Percentiles rank a stretch among this genome's conserved stretches.
Conservation (phyloP, 805 yeast species). For the Wickerhamiella vanderwaltii region DNA sequence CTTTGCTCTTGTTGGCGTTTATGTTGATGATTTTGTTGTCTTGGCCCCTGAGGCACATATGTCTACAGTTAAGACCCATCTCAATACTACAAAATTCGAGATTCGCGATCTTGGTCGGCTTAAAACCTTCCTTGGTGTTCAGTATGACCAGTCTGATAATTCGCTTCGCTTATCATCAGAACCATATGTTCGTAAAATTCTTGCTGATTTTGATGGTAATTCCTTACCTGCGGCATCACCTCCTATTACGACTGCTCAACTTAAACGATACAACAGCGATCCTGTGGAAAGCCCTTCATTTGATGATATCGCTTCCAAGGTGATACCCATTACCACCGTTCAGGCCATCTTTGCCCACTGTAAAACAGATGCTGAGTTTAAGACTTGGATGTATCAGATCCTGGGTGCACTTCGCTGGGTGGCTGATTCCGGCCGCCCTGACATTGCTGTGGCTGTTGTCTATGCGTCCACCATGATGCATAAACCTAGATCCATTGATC, state of each 20-base stretch:
- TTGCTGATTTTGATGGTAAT: neutral
- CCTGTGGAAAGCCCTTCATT: neutral
- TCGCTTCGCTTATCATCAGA: neutral
- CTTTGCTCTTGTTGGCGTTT: neutral
- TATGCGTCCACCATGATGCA: neutral
- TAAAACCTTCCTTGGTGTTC: neutral
- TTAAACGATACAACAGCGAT: neutral
- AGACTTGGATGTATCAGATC: neutral
- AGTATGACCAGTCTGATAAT: neutral
- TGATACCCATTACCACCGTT: neutral
- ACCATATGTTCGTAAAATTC: neutral
- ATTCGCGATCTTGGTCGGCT: neutral
- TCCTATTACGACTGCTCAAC: neutral
- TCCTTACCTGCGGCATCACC: neutral
- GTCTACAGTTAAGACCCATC: neutral
- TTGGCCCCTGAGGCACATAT: neutral
- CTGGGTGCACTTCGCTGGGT: neutral
- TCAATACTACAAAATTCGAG: neutral
- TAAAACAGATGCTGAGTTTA: neutral
- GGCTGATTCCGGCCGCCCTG: neutral
- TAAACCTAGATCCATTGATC: neutral
- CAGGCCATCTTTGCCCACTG: neutral
- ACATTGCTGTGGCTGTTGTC: neutral
- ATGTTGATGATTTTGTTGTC: conserved; percentile 1
- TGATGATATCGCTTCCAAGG: neutral